phyloP scores from a whole-genome alignment of 257 asterid species.

The Solanum virginianum region DNA sequence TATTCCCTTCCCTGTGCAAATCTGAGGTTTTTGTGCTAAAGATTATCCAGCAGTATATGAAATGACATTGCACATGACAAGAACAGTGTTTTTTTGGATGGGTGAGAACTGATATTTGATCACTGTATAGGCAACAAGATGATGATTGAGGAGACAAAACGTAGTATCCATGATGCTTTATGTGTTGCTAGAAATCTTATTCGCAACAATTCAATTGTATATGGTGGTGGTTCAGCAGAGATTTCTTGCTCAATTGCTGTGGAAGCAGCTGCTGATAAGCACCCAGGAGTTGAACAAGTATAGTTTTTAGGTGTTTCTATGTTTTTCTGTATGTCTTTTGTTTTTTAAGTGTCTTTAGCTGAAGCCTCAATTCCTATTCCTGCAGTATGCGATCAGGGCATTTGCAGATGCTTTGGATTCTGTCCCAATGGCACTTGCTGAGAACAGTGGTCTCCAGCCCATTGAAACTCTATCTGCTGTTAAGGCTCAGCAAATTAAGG shows the following conservation, averaged over 20 bases:
- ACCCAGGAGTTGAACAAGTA: conserved; percentile 99
- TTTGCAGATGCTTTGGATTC: conserved; percentile 96
- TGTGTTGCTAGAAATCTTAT: conserved; percentile 93
- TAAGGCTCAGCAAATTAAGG: conserved; percentile 91
- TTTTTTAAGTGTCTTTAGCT: background rate
- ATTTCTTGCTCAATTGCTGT: conserved; percentile 90
- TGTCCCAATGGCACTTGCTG: conserved; percentile 97
- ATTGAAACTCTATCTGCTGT: conserved; percentile 90
- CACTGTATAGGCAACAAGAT: conserved; percentile 72
- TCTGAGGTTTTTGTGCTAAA: background rate
- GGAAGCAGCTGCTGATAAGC: conserved; percentile 90
- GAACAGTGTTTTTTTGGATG: background rate
- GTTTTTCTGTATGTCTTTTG: background rate
- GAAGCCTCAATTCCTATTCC: background rate
- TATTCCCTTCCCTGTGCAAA: background rate
- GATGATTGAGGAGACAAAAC: conserved; percentile 97
- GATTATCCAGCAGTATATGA: background rate
- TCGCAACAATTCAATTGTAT: conserved; percentile 88
- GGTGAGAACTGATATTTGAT: background rate
- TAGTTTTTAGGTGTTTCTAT: background rate
- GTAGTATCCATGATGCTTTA: conserved; percentile 92
- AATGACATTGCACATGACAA: background rate
- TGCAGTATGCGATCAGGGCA: conserved; percentile 90
- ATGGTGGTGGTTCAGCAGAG: conserved; percentile 99
- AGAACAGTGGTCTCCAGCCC: conserved; percentile 90